Evolutionary conservation across 169 alveolate species (phyloP).

Genomic region (Fabrea salina): DNA sequence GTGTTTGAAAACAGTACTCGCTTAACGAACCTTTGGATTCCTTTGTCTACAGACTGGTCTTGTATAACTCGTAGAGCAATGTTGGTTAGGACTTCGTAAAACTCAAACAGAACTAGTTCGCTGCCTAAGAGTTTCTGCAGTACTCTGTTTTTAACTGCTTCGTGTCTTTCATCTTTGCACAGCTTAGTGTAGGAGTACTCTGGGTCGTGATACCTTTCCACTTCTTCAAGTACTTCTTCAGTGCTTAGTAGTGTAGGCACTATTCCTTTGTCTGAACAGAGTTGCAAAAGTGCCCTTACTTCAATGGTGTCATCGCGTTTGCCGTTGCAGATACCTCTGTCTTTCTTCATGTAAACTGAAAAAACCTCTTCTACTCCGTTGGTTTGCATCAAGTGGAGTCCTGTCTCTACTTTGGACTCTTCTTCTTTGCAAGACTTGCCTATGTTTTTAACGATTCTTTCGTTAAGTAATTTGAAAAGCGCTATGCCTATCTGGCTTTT

Average conservation of each 20-base stretch:
- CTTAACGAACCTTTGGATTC: too few species aligned
- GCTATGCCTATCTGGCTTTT: slow-evolving; percentile 19
- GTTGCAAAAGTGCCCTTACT: not conserved
- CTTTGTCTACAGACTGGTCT: too few species aligned
- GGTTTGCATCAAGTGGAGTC: not conserved
- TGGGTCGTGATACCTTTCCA: slow-evolving; percentile 33
- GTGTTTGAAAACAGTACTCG: too few species aligned
- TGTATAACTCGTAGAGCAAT: not conserved
- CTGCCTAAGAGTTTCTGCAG: slow-evolving; percentile 2
- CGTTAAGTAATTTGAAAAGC: not conserved
- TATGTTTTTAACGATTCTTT: not conserved
- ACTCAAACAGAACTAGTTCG: slow-evolving; percentile 21
- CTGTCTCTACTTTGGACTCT: slow-evolving; percentile 14
- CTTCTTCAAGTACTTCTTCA: not conserved
- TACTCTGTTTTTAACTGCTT: slow-evolving; percentile 24
- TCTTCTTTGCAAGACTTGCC: slow-evolving; percentile 26
- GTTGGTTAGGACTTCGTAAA: slow-evolving; percentile 13
- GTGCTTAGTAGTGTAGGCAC: not conserved
- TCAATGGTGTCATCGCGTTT: slow-evolving; percentile 15
- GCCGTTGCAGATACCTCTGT: slow-evolving; percentile 1
- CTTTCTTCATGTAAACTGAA: not conserved
- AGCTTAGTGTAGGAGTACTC: slow-evolving; percentile 17
- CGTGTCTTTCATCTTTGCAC: not conserved
- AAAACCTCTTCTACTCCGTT: not conserved
- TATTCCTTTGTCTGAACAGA: not conserved